Base-by-base conservation (phyloP, 2,329 filamentous ascomycete genomes). In the Lachnellula subtilissima region DNA sequence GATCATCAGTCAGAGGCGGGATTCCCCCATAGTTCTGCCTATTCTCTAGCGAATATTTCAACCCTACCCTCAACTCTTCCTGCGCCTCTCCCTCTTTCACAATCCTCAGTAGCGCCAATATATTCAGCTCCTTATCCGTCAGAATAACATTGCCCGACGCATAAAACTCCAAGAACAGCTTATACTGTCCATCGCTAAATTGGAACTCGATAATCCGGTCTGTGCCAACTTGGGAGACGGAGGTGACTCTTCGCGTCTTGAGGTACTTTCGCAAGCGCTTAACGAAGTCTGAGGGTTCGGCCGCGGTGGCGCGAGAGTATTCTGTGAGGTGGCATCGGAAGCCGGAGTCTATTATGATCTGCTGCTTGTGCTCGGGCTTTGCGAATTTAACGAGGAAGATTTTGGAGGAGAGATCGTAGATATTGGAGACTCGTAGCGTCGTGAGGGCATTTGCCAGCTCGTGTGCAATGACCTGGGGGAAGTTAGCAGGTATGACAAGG, bases 361-460 rank as follows among this genome's bases (percentile, higher is more conserved):
- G 93, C 70, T 94, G 87, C 73, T 92, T 91, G 64, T 87, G 82
- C 68, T 93, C 87, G 45, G 93, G 91, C 71, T 94, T 96, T 54
- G 91, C 86, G 70, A 99, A 94, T 71, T 97, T 97, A 73, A 99
- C 82, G 25, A 97, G 85, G 69, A 97, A 90, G 69, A 97, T 97
- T 70, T 93, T 91, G 62, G 91, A 91, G 60, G 91, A 96, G 57
- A 99, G 84, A 72, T 99, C 94, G 76, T 99, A 97, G 71, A 97
- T 87, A 70, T 99, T 99, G 60, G 89, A 85, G 50, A 97, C 82
- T 61, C 94, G 89, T 60, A 97, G 80, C 57, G 84, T 84, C 56
- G 87, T 83, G 53, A 99, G 81, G 62, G 81, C 83, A 61, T 82
- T 78, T 57, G 91, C 87, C 60, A 99, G 88, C 81, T 99, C 94